Conservation (phyloP, 441 rosid genomes). For the Cnidoscolus chayamansa region DNA sequence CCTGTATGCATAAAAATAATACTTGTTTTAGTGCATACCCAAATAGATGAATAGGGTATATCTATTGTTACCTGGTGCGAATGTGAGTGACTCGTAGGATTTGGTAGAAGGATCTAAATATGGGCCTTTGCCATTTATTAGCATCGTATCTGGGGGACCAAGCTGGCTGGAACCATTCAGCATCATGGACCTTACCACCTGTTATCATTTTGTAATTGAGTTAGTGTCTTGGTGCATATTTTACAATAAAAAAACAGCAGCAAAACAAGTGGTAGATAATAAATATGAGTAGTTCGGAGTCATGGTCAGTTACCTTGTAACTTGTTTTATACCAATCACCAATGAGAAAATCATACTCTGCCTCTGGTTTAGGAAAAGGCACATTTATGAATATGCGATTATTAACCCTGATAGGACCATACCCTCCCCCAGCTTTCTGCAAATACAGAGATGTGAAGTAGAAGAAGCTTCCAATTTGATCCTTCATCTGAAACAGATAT, state of each 20-base stretch:
- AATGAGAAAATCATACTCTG: conserved; percentile 62
- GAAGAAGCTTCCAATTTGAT: conserved; percentile 72
- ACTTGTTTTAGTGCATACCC: background rate
- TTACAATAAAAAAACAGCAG: no score
- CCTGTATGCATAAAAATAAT: conserved; percentile 36
- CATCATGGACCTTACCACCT: conserved; percentile 38
- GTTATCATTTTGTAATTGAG: background rate
- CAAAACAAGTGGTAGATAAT: no score
- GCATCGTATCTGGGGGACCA: conserved; percentile 30
- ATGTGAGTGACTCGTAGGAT: conserved; percentile 34
- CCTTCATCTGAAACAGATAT: conserved; percentile 59
- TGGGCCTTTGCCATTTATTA: conserved; percentile 53
- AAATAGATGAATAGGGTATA: no score
- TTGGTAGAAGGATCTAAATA: conserved; percentile 25
- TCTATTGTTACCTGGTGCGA: conserved; percentile 36
- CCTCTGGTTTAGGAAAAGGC: conserved; percentile 64
- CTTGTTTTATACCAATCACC: conserved; percentile 67
- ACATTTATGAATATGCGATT: conserved; percentile 40
- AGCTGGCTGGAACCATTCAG: conserved; percentile 9
- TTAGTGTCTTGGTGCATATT: background rate
- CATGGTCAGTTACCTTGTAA: conserved; percentile 31
- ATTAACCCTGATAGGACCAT: conserved; percentile 55
- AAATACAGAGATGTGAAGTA: conserved; percentile 64
- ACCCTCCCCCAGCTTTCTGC: conserved; percentile 78
- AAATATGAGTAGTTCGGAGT: no score